These are phyloP conservation scores for Dendrocalamus sinicus DNA, from an alignment of 176 grass and related monocot species.

Conservation along the genomic window DNA sequence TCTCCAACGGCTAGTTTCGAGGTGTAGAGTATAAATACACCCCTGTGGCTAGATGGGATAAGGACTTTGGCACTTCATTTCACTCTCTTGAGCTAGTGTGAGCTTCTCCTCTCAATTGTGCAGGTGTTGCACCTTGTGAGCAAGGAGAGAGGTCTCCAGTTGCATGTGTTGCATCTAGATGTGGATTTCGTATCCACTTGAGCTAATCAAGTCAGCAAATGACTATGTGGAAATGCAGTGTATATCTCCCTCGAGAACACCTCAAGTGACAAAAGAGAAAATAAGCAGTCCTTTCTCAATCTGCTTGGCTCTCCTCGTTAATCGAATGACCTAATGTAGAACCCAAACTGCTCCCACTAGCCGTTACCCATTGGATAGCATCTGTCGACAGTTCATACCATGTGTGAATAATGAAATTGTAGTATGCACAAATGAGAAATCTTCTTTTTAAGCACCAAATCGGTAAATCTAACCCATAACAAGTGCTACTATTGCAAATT, in stretches of 20 bases:
- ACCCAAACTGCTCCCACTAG: neutral
- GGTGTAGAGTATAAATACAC: too few relatives aligned
- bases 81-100: too few relatives aligned
- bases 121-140: too few relatives aligned
- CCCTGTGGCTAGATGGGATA: too few relatives aligned
- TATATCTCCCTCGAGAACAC: neutral
- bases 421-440: neutral
- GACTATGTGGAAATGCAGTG: neutral
- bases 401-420: slow-evolving; percentile 5
- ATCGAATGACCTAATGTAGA: neutral
- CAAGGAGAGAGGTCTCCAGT: too few relatives aligned
- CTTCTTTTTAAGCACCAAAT: too few relatives aligned
- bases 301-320: neutral
- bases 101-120: too few relatives aligned
- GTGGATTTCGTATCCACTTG: too few relatives aligned
- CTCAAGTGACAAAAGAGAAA: neutral
- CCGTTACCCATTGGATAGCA: neutral
- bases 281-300: neutral
- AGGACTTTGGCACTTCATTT: too few relatives aligned
- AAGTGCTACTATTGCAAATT: neutral
- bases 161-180: too few relatives aligned
- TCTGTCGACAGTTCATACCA: neutral
- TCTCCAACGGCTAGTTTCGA: too few relatives aligned
- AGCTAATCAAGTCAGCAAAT: neutral
- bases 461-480: neutral